Percentiles rank a stretch among this genome's conserved stretches.
Conservation (phyloP, 257 asterid species). For the Lycium ferocissimum region DNA sequence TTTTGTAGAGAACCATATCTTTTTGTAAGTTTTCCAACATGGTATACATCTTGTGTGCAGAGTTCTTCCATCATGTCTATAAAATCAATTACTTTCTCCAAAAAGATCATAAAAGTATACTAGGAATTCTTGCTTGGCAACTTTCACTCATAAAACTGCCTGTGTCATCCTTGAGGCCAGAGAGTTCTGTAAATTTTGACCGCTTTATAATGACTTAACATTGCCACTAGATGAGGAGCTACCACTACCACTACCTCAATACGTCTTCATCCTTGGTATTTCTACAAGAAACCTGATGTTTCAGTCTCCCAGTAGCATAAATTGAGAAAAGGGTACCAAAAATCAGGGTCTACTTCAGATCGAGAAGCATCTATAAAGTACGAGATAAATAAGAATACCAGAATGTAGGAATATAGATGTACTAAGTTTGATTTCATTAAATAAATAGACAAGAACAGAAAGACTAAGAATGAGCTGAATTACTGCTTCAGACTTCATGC, state of each 20-base stretch:
- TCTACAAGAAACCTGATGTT: not conserved
- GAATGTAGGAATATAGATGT: not conserved
- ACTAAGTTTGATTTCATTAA: not conserved
- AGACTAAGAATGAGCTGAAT: constrained; percentile 1
- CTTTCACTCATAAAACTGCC: not conserved
- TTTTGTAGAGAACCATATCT: not conserved
- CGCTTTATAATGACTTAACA: not conserved
- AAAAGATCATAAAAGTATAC: not conserved
- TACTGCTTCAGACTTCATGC: not conserved
- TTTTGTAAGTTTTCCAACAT: not conserved
- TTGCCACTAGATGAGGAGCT: not conserved
- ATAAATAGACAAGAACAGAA: not conserved
- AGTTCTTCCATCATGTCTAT: not conserved
- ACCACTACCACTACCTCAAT: not conserved
- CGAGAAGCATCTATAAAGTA: constrained; percentile 5
- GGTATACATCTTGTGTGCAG: not conserved
- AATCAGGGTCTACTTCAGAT: not conserved
- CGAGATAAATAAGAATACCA: not conserved
- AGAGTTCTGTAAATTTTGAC: not conserved
- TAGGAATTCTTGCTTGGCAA: not conserved
- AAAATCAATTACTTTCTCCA: not conserved
- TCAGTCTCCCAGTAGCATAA: not conserved
- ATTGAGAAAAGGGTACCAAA: not conserved
- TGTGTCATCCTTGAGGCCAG: not conserved
- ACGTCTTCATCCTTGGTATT: not conserved